These are phyloP conservation scores for Lentinula novae-zelandiae DNA, from an alignment of 1,284 basidiomycete species.

Conservation along the genomic window DNA sequence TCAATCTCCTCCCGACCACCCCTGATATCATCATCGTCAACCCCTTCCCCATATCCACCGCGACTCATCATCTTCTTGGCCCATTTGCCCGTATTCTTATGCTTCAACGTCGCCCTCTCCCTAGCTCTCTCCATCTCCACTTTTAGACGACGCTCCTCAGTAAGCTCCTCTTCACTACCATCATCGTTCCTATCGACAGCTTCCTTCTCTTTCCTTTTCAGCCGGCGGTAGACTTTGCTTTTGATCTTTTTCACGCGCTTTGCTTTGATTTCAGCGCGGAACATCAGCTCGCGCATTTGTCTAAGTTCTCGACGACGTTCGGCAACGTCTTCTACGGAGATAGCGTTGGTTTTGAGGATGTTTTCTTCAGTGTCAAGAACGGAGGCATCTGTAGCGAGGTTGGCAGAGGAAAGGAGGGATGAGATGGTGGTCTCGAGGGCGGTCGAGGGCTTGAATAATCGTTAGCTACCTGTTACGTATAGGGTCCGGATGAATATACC, in stretches of 20 bases:
- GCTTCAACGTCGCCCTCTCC: constrained; percentile 83
- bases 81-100: constrained; percentile 85
- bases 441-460: constrained; percentile 57
- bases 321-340: constrained; percentile 81
- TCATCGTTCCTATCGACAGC: constrained; percentile 40
- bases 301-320: constrained; percentile 79
- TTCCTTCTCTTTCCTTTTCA: constrained; percentile 78
- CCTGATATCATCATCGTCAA: constrained; percentile 71
- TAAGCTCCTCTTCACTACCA: constrained; percentile 51
- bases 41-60: constrained; percentile 59
- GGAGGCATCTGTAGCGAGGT: constrained; percentile 73
- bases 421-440: constrained; percentile 79
- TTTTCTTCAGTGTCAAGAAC: constrained; percentile 68
- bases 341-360: constrained; percentile 74
- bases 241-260: constrained; percentile 95
- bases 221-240: constrained; percentile 87
- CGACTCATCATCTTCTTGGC: constrained; percentile 65
- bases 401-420: constrained; percentile 70
- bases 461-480: not conserved
- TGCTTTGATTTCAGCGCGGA: constrained; percentile 90
- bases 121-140: constrained; percentile 76
- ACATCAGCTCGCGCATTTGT: constrained; percentile 90
- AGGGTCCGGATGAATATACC: constrained; percentile 30
- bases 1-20: constrained; percentile 71
- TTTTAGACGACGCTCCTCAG: constrained; percentile 61